phyloP scores from a whole-genome alignment of 306 rosid genomes.

The Cicer yamashitae region DNA sequence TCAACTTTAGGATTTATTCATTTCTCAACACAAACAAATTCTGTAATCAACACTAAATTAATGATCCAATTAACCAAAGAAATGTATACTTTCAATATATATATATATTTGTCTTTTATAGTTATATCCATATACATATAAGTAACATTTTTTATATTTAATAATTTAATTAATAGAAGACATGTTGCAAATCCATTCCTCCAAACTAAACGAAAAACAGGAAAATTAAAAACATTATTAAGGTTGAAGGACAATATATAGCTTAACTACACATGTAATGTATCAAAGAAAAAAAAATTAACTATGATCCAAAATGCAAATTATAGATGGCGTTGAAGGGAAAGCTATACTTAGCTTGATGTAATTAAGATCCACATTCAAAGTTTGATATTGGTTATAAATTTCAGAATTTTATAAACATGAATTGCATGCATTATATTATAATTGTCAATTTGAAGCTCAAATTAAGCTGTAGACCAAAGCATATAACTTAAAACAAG shows the following conservation, averaged over 20 bases:
- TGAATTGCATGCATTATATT: constrained; percentile 28
- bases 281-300: not conserved
- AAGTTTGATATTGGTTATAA: constrained; percentile 7
- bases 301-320: constrained; percentile 31
- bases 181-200: not conserved
- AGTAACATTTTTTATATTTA: not conserved
- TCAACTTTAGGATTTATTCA: not conserved
- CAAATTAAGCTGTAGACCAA: not conserved
- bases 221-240: not conserved
- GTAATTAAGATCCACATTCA: constrained; percentile 33
- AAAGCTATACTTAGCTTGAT: not conserved
- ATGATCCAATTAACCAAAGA: constrained; percentile 19
- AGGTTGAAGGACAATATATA: not conserved
- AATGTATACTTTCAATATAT: too few species aligned
- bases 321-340: not conserved
- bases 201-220: constrained; percentile 31
- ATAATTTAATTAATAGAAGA: constrained; percentile 6
- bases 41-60: constrained; percentile 5
- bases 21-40: not conserved
- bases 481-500: not conserved
- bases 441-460: constrained; percentile 1
- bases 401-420: constrained; percentile 17
- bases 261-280: not conserved
- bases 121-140: not conserved
- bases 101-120: not conserved